Percentiles rank a stretch among this genome's conserved stretches.
Conservation (phyloP, 305 asterid species). For the Fraxinus sp. region DNA sequence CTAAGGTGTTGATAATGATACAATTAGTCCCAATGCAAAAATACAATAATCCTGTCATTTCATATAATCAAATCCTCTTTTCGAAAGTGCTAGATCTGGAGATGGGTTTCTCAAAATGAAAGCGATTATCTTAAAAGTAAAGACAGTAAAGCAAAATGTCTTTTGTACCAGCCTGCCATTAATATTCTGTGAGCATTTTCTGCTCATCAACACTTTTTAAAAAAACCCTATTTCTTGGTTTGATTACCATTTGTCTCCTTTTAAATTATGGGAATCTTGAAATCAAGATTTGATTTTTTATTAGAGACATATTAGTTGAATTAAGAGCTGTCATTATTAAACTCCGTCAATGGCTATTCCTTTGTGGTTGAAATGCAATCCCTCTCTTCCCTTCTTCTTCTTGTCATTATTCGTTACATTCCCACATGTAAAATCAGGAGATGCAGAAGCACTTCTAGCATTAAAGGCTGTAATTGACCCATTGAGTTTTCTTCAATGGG, state of each 20-base stretch:
- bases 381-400: constrained; percentile 12
- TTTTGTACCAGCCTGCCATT: constrained; percentile 28
- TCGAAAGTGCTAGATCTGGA: constrained; percentile 40
- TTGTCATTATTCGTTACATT: constrained; percentile 24
- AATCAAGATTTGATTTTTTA: constrained; percentile 15
- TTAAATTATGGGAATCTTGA: constrained; percentile 12
- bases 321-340: constrained; percentile 5
- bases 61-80: constrained; percentile 22
- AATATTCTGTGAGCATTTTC: constrained; percentile 25
- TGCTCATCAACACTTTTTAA: constrained; percentile 18
- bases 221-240: background rate
- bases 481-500: constrained; percentile 56
- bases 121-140: constrained; percentile 19
- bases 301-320: background rate
- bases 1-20: constrained; percentile 46
- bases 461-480: constrained; percentile 65
- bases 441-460: constrained; percentile 63
- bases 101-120: constrained; percentile 12
- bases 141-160: constrained; percentile 23
- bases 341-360: constrained; percentile 21
- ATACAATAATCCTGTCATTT: constrained; percentile 16
- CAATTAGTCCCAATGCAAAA: constrained; percentile 28
- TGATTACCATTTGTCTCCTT: constrained; percentile 4
- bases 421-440: constrained; percentile 54
- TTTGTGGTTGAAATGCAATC: constrained; percentile 18